A percentile compares a stretch with the other conserved stretches of the same genome.
phyloP scores from a whole-genome alignment of 305 asterid species.

The Fraxinus floribunda region DNA sequence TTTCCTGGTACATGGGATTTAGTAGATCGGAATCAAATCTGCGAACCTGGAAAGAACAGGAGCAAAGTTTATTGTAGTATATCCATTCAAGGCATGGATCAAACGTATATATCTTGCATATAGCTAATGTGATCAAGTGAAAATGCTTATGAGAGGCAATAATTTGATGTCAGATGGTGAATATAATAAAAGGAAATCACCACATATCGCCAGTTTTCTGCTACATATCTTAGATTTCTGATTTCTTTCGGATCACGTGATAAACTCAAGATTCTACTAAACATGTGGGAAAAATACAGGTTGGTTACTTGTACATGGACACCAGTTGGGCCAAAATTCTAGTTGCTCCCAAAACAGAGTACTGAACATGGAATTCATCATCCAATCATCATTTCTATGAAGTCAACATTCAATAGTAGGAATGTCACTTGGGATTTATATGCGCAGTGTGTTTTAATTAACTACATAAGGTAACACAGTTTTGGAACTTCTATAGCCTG shows the following conservation, averaged over 20 bases:
- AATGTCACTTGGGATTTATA: not conserved
- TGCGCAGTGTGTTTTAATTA: not conserved
- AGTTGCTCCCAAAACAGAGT: not conserved
- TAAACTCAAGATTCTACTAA: not conserved
- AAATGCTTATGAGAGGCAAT: not conserved
- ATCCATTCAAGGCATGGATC: not conserved
- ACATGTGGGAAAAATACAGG: not conserved
- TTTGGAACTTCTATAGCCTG: not conserved
- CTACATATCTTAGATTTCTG: not conserved
- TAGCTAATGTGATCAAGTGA: constrained; percentile 15
- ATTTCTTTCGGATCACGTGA: not conserved
- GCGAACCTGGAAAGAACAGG: constrained; percentile 64
- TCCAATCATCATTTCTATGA: not conserved
- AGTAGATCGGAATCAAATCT: constrained; percentile 55
- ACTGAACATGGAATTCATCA: not conserved
- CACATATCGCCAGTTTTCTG: not conserved
- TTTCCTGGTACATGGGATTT: constrained; percentile 84
- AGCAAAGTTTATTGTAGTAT: constrained; percentile 4
- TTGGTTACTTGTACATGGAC: not conserved
- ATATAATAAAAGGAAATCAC: not conserved
- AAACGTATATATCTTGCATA: constrained; percentile 4
- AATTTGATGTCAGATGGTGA: not conserved
- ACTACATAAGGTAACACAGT: not conserved
- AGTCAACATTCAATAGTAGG: not conserved
- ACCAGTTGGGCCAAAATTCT: not conserved